These are phyloP conservation scores for Stenocarpella maydis DNA, from an alignment of 2,329 filamentous ascomycete genomes.

Conservation along the genomic window DNA sequence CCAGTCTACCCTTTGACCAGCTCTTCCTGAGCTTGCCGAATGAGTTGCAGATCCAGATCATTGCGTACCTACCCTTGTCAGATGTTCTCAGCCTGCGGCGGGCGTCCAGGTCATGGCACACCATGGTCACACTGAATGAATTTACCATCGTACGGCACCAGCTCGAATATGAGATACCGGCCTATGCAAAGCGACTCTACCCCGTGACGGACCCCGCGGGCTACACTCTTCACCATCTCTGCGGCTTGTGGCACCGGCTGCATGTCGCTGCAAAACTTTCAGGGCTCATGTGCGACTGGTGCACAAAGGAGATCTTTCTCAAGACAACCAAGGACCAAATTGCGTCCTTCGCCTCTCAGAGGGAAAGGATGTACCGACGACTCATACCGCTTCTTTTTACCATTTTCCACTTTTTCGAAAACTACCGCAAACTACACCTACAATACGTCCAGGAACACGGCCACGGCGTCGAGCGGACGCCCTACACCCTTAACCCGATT, in stretches of 20 bases:
- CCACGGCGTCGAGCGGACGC: conserved; percentile 58
- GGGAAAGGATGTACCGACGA: conserved; percentile 70
- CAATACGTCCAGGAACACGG: conserved; percentile 63
- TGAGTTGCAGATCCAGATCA: conserved; percentile 70
- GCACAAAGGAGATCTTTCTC: conserved; percentile 71
- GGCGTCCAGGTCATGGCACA: conserved; percentile 66
- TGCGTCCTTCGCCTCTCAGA: conserved; percentile 66
- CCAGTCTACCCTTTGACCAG: conserved; percentile 58
- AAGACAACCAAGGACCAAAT: conserved; percentile 63
- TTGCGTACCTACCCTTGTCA: conserved; percentile 66
- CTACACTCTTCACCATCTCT: conserved; percentile 67
- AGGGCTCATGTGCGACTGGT: conserved; percentile 69
- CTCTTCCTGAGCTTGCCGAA: conserved; percentile 67
- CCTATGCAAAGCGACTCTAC: conserved; percentile 67
- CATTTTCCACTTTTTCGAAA: conserved; percentile 74
- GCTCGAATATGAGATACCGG: conserved; percentile 65
- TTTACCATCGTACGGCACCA: conserved; percentile 68
- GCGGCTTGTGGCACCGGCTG: conserved; percentile 70
- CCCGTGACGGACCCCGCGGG: conserved; percentile 57
- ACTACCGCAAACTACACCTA: conserved; percentile 66
- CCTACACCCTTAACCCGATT: conserved; percentile 70
- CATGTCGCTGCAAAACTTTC: conserved; percentile 71
- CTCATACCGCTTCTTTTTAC: conserved; percentile 71
- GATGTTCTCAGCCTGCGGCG: conserved; percentile 67
- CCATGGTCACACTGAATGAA: conserved; percentile 67